These are phyloP conservation scores for Aureobasidium leucospermi DNA, from an alignment of 2,329 filamentous ascomycete genomes.

Conservation along the genomic window DNA sequence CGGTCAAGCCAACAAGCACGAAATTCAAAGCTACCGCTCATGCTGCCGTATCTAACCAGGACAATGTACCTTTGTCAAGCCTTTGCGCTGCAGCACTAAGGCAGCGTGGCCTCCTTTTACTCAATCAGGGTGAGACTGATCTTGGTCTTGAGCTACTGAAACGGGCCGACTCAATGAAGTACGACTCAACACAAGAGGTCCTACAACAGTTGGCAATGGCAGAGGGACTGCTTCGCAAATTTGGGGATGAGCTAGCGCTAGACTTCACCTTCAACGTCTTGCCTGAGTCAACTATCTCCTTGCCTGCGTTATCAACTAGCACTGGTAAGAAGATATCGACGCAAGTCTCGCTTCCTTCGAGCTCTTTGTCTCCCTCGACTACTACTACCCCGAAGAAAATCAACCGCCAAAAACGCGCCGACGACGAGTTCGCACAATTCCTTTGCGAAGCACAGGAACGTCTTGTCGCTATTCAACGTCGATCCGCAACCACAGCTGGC, in stretches of 20 bases:
- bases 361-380: neutral
- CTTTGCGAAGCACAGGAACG: slow-evolving; percentile 60
- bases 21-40: neutral
- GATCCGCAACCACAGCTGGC: slow-evolving; percentile 47
- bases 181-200: neutral
- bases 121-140: slow-evolving; percentile 6
- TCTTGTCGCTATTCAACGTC: slow-evolving; percentile 55
- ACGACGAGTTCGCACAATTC: slow-evolving; percentile 47
- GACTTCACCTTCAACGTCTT: slow-evolving; percentile 72
- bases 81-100: slow-evolving; percentile 3
- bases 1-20: neutral
- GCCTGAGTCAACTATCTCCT: slow-evolving; percentile 85
- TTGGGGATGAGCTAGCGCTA: neutral
- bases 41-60: neutral
- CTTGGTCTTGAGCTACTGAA: slow-evolving; percentile 5
- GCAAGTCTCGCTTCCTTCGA: slow-evolving; percentile 22
- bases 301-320: slow-evolving; percentile 54
- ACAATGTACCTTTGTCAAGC: neutral
- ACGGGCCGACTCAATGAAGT: slow-evolving; percentile 3
- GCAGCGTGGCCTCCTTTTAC: slow-evolving; percentile 9
- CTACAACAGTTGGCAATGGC: slow-evolving; percentile 11
- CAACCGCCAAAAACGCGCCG: slow-evolving; percentile 5
- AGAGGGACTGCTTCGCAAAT: slow-evolving; percentile 6
- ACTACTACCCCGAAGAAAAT: slow-evolving; percentile 12
- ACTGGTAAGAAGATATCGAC: neutral